phyloP scores from a whole-genome alignment of 176 grass and related monocot species.

The Bothriochloa decipiens region DNA sequence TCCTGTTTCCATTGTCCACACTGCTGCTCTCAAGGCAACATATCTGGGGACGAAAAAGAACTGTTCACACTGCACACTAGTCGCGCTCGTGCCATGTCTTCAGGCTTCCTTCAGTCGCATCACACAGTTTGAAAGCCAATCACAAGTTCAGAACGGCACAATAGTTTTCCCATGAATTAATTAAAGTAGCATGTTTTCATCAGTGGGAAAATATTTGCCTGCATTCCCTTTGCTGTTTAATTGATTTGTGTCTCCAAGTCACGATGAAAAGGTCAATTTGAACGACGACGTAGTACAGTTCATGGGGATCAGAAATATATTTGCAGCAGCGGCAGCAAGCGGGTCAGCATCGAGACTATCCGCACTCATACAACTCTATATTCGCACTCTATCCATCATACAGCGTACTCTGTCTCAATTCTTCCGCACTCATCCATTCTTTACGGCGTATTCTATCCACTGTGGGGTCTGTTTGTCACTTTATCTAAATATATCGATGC shows the following conservation, averaged over 20 bases:
- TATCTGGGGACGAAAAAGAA: not conserved
- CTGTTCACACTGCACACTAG: not conserved
- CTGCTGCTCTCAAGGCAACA: not conserved
- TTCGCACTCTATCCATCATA: too few relatives aligned
- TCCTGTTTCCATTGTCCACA: conserved; percentile 12
- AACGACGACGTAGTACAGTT: not conserved
- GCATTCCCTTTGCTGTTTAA: too few relatives aligned
- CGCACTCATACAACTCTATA: too few relatives aligned
- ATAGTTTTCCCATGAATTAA: not conserved
- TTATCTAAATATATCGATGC: too few relatives aligned
- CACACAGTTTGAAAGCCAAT: not conserved
- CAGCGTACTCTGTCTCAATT: too few relatives aligned
- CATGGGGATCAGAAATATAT: not conserved
- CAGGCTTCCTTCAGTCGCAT: not conserved
- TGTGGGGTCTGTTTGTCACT: too few relatives aligned
- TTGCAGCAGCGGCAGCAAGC: too few relatives aligned
- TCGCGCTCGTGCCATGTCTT: too few relatives aligned
- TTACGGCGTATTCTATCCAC: too few relatives aligned
- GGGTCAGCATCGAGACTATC: too few relatives aligned
- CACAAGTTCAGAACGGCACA: too few relatives aligned
- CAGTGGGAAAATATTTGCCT: not conserved
- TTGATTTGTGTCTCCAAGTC: not conserved
- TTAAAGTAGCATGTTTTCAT: not conserved
- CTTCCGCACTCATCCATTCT: too few relatives aligned
- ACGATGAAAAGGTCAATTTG: not conserved